These are phyloP conservation scores for Colletotrichum simmondsii DNA, from an alignment of 2,329 filamentous ascomycete species.

Conservation along the genomic window DNA sequence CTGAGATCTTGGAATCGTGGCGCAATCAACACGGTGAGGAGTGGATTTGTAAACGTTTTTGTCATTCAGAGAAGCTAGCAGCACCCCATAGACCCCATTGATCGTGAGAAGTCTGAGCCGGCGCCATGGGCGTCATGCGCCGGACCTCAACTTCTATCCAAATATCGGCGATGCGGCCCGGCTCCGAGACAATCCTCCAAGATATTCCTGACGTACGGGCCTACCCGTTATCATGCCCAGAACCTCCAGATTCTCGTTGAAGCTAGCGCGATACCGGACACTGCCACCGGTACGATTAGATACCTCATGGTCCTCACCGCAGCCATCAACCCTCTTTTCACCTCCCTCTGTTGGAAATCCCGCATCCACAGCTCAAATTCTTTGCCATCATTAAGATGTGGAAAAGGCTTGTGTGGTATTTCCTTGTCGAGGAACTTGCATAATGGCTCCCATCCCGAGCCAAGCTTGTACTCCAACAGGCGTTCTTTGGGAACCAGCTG, in stretches of 20 bases:
- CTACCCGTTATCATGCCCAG: neutral
- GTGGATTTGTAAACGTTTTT: neutral
- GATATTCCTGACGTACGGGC: neutral
- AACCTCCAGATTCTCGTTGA: neutral
- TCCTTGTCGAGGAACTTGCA: conserved; percentile 50
- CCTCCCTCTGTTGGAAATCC: neutral
- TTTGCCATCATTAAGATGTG: conserved; percentile 42
- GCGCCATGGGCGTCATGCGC: too few species aligned
- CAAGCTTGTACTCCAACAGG: conserved; percentile 47
- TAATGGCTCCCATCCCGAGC: conserved; percentile 50
- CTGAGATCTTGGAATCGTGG: neutral
- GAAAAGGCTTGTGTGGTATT: conserved; percentile 45
- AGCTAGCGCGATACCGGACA: neutral
- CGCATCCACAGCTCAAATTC: neutral
- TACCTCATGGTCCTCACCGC: neutral
- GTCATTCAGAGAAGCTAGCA: neutral
- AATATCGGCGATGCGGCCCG: neutral
- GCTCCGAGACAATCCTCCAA: neutral
- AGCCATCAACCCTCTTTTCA: neutral
- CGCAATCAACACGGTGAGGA: neutral
- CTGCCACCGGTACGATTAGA: neutral
- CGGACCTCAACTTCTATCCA: neutral
- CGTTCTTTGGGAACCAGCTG: conserved; percentile 22
- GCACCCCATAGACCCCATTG: too few species aligned
- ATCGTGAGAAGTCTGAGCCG: too few species aligned